phyloP scores from a whole-genome alignment of 202 grass and related monocot genomes.

The Thinopyrum obtusiflorum region DNA sequence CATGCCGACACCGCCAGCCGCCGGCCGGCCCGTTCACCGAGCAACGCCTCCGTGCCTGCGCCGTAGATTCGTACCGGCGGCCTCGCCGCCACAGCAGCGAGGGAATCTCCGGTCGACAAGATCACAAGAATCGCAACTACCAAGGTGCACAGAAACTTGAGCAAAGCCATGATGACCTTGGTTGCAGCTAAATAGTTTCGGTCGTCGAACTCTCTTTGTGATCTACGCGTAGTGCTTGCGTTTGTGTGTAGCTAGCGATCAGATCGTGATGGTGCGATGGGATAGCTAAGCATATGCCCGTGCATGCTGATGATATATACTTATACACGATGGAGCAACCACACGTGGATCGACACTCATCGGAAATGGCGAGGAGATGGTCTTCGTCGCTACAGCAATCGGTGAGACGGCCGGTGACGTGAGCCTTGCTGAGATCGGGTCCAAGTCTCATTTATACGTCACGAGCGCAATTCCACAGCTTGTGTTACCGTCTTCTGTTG shows the following conservation, averaged over 20 bases:
- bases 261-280: too few species aligned
- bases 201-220: background rate
- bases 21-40: background rate
- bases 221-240: background rate
- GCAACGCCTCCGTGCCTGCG: background rate
- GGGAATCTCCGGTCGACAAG: background rate
- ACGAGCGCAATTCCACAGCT: too few species aligned
- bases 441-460: too few species aligned
- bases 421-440: too few species aligned
- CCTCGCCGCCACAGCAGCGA: background rate
- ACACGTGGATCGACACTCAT: background rate
- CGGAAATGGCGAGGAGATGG: background rate
- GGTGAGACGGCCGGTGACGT: too few species aligned
- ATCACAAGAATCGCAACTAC: background rate
- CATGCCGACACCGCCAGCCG: background rate
- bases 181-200: background rate
- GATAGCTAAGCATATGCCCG: background rate
- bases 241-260: background rate
- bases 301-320: background rate
- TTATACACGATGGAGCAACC: background rate
- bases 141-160: constrained; percentile 1
- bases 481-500: too few species aligned
- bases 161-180: background rate
- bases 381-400: background rate
- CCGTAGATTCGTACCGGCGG: background rate